Conservation (phyloP, 2,329 filamentous ascomycete species). For the Pseudocercospora pini-densiflorae region DNA sequence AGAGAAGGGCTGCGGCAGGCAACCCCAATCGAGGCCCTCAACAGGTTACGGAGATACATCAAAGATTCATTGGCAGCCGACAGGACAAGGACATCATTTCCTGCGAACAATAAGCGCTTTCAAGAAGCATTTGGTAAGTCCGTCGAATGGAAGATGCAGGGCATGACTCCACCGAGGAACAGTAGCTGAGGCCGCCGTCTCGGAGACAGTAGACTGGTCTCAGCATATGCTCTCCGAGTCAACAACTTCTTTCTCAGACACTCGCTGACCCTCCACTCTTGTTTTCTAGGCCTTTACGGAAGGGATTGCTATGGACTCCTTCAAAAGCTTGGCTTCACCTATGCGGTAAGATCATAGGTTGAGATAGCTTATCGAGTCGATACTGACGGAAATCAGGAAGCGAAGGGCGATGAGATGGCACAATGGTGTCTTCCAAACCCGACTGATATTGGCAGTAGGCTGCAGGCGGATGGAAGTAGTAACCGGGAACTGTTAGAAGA, state of each 20-base stretch:
- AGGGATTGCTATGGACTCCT: conserved; percentile 64
- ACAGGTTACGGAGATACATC: conserved; percentile 64
- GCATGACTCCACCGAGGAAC: neutral
- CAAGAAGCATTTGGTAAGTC: conserved; percentile 61
- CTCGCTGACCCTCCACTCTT: neutral
- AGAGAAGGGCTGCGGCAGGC: conserved; percentile 59
- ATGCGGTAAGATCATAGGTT: conserved; percentile 29
- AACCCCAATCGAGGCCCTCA: conserved; percentile 58
- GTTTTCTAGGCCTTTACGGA: conserved; percentile 23
- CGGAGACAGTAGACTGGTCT: neutral
- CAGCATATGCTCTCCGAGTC: too few species aligned
- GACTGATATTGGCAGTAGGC: conserved; percentile 23
- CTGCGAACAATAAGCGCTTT: conserved; percentile 66
- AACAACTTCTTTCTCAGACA: neutral
- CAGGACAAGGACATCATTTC: conserved; percentile 59
- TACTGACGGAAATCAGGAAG: conserved; percentile 7
- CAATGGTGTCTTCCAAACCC: conserved; percentile 39
- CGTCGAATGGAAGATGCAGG: neutral
- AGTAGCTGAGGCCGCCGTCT: neutral
- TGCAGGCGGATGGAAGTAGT: conserved; percentile 30
- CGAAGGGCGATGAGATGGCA: conserved; percentile 13
- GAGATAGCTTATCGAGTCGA: neutral
- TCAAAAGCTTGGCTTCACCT: conserved; percentile 61
- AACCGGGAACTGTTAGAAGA: conserved; percentile 60
- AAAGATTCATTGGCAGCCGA: conserved; percentile 59